Evolutionary conservation across 257 asterid genomes (phyloP), one percentile per base, ranked within the genome.

Genomic region (Solanum stenotomum): DNA sequence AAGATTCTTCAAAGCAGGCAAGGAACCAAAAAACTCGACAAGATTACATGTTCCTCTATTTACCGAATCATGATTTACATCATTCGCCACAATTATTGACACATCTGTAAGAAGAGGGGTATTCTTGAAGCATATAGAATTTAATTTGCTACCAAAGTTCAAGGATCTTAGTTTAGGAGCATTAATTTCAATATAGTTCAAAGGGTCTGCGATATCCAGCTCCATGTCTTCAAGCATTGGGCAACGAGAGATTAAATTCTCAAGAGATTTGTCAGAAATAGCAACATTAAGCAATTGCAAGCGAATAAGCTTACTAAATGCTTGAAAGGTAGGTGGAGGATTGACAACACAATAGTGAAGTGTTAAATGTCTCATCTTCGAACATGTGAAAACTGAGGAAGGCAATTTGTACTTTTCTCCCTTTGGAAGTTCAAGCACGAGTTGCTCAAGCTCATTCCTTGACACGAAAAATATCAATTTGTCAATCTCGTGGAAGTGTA

Each of bases 161-260:
- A 87, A 81, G 56, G 6, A 38, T 44, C 59, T 82, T 44, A 87
- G 74, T n/a, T 68, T 49, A 40, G 89, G 87, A 83, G 87, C 68
- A 83, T 72, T 29, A 35, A 88, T 27, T 52, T 35, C 59, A 16
- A 88, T 76, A 74, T 16, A 35, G 29, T 68, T 25, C 38, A 68
- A 70, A 14, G 14, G n/a, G 31, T 3, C 2, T 9, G 44, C 1
- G n/a, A 33, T 27, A 9, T 14, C 35, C 11, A 88, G 33, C 49
- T 1, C 22, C 77, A 88, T 10, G 15, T 70, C 44, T 65, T 88
- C 85, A 31, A 88, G 90, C 35, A n/a, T 6, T 10, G 75, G 89
- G 74, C 84, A 65, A 25, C 34, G 18, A 10, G 72, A 65, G 72
- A 65, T 65, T 11, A 65, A 65, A 65, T 65, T 65, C 34, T 65